Conservation (phyloP, 768 basidiomycete species). For the Russula lepida region DNA sequence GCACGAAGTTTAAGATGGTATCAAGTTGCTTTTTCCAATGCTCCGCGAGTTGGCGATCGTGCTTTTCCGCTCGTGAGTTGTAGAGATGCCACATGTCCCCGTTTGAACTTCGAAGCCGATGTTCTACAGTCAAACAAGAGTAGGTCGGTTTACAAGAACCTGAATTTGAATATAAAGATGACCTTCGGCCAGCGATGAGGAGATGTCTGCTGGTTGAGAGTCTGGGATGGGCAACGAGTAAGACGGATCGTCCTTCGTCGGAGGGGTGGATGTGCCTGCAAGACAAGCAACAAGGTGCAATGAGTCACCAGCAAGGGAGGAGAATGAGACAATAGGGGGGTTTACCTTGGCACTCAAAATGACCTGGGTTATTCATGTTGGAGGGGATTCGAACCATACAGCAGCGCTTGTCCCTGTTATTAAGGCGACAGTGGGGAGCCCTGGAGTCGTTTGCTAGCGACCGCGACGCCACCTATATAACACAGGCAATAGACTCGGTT, state of each 20-base stretch:
- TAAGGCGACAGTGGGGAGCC: not conserved
- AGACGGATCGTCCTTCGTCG: not conserved
- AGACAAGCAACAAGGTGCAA: not conserved
- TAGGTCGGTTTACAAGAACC: not conserved
- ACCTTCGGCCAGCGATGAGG: not conserved
- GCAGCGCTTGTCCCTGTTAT: not conserved
- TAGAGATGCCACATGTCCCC: constrained; percentile 8
- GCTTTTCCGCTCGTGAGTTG: not conserved
- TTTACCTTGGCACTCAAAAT: not conserved
- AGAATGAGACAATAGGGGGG: too few relatives aligned
- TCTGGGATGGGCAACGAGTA: not conserved
- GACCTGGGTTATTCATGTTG: not conserved
- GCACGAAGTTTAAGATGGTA: not conserved
- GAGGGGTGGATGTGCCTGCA: not conserved
- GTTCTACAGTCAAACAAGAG: not conserved
- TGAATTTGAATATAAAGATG: not conserved
- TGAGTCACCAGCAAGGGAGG: not conserved
- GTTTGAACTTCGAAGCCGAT: not conserved
- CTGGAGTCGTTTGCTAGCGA: too few relatives aligned
- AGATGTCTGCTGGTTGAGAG: not conserved
- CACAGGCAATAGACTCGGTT: not conserved
- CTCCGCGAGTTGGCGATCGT: not conserved
- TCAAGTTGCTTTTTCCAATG: constrained; percentile 6
- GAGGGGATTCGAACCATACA: not conserved
- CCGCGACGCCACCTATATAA: not conserved